These are phyloP conservation scores for Alloascoidea hylecoeti DNA, from an alignment of 805 yeast genomes.

Conservation along the genomic window DNA sequence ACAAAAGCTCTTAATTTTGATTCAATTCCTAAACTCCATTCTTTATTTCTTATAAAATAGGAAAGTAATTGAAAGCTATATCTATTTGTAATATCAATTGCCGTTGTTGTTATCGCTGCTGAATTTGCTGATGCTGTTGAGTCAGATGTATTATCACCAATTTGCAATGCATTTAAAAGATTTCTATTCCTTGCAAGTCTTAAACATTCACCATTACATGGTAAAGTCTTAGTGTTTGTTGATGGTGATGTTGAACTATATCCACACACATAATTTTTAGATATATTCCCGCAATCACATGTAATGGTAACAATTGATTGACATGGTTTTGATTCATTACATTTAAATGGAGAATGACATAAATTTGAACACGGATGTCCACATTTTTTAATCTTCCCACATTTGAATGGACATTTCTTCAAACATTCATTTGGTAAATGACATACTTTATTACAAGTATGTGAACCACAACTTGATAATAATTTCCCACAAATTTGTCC, in stretches of 20 bases:
- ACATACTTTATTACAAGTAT: constrained; percentile 47
- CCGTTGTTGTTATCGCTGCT: too few species aligned
- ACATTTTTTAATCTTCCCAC: constrained; percentile 37
- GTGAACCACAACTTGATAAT: constrained; percentile 45
- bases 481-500: constrained; percentile 45
- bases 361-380: constrained; percentile 42
- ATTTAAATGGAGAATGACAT: constrained; percentile 42
- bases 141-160: constrained; percentile 16
- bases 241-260: constrained; percentile 23
- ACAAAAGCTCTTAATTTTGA: constrained; percentile 33
- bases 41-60: constrained; percentile 37
- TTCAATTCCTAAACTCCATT: constrained; percentile 63
- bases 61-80: constrained; percentile 32
- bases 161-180: constrained; percentile 47
- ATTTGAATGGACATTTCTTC: constrained; percentile 32
- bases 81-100: too few species aligned
- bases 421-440: constrained; percentile 33
- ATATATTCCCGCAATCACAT: constrained; percentile 55
- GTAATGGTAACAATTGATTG: constrained; percentile 28
- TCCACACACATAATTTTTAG: constrained; percentile 38
- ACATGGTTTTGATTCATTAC: constrained; percentile 42
- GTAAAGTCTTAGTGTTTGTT: constrained; percentile 23
- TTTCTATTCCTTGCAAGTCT: constrained; percentile 41
- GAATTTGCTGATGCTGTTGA: constrained; percentile 14
- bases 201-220: constrained; percentile 64